These are phyloP conservation scores for Mariannaea sp. DNA, from an alignment of 2,329 filamentous ascomycete species.

Conservation along the genomic window DNA sequence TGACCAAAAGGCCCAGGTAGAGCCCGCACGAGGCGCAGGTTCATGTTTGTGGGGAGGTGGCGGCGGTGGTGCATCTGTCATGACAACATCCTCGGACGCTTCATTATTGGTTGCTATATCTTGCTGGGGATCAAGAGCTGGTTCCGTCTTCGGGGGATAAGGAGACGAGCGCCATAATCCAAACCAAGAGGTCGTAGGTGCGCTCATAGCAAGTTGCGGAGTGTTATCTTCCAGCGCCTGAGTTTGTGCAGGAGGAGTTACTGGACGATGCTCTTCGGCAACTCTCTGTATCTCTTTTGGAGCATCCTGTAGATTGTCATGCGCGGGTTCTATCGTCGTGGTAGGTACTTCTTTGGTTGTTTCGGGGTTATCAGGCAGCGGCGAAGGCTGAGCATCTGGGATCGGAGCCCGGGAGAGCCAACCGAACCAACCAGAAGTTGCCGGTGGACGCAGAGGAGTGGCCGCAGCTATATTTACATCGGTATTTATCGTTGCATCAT, in stretches of 20 bases:
- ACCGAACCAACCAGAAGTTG: slow-evolving; percentile 58
- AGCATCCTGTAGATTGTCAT: background rate
- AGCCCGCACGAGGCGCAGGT: slow-evolving; percentile 56
- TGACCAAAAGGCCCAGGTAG: slow-evolving; percentile 85
- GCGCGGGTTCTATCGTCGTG: slow-evolving; percentile 13
- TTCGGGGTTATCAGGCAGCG: slow-evolving; percentile 2
- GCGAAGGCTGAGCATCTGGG: slow-evolving; percentile 29
- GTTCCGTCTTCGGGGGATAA: slow-evolving; percentile 20
- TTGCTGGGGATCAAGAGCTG: slow-evolving; percentile 13
- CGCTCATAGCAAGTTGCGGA: slow-evolving; percentile 22
- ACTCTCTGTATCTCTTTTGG: slow-evolving; percentile 13
- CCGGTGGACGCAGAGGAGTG: slow-evolving; percentile 27
- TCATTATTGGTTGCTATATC: slow-evolving; percentile 25
- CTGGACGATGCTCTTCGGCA: slow-evolving; percentile 24
- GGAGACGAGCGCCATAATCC: slow-evolving; percentile 45
- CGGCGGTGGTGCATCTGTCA: slow-evolving; percentile 48
- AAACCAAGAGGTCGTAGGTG: slow-evolving; percentile 46
- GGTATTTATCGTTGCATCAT: slow-evolving; percentile 5
- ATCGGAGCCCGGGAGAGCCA: slow-evolving; percentile 52
- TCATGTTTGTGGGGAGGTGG: slow-evolving; percentile 39
- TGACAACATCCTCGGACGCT: slow-evolving; percentile 46
- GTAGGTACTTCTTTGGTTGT: slow-evolving; percentile 24
- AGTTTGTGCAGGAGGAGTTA: slow-evolving; percentile 32
- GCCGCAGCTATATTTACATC: slow-evolving; percentile 1
- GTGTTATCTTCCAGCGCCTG: slow-evolving; percentile 22